Evolutionary conservation across 768 basidiomycete genomes (phyloP), one percentile per base, ranked within the genome.

Genomic region (Austroboletus festivus): DNA sequence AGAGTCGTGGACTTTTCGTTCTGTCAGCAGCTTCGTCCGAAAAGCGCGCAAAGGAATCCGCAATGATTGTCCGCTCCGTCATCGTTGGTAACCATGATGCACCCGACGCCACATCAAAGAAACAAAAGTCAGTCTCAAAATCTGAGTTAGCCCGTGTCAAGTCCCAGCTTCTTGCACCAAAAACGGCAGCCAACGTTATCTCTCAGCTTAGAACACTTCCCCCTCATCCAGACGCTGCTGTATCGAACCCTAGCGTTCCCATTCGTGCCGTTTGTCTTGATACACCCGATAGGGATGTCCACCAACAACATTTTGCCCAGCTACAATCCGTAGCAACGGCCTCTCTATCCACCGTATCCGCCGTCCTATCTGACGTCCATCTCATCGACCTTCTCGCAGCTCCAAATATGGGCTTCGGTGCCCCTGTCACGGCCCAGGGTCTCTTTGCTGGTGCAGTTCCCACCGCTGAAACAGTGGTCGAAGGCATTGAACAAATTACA

Each of bases 181-280:
- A 85, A 63, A 71, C 76, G 13, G 89, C 88, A 19, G 80, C 80
- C 62, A 81, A 77, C 58, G 72, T 92, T 50, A 87, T 91, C 52
- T 72, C 77, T n/a, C 81, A 89, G 41, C 74, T 92, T 13, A 81
- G 78, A 34, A 56, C 69, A 8, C 72, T 91, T 34, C 79, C 89
- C n/a, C 18, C 53, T 24, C 58, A 53, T 24, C 33, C 47, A 40
- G 10, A 23, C 10, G 56, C 55, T 28, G 13, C 56, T 18, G 42
- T 51, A 10, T 34, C 52, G 2, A 44, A 55, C 21, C 26, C 41
- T 42, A 64, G 64, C 44, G 59, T 70, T 4, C 86, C 86, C 19
- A 87, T 91, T 23, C 89, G 84, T 57, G 89, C 87, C 0, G 88
- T 90, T 19, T 91, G 86, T 57, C 74, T 92, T 33, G 75, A 72